Evolutionary conservation across 257 asterid genomes (phyloP).

Genomic region (Gynochthodes officinalis): DNA sequence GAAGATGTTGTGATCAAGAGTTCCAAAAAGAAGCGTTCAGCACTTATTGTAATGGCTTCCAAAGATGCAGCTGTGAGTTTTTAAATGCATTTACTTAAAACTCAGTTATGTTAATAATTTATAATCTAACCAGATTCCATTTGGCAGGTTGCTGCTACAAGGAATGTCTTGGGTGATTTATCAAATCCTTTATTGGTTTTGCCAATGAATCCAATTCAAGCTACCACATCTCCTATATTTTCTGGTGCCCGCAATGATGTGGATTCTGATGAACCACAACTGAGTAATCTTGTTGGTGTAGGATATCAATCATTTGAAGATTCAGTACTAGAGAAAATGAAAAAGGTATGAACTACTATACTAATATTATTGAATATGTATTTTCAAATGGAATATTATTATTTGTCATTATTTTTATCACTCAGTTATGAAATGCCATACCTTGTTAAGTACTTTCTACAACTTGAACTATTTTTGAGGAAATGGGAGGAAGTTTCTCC

Average conservation of each 20-base stretch:
- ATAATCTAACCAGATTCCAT: not conserved
- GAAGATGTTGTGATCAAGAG: constrained; percentile 82
- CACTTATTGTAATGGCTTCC: constrained; percentile 80
- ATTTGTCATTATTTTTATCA: not conserved
- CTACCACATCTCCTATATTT: constrained; percentile 40
- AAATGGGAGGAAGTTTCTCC: not conserved
- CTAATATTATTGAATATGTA: not conserved
- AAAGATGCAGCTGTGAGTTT: constrained; percentile 66
- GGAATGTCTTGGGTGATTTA: constrained; percentile 64
- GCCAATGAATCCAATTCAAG: constrained; percentile 62
- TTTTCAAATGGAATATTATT: not conserved
- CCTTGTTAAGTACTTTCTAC: not conserved
- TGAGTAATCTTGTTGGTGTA: constrained; percentile 58
- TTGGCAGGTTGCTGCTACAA: constrained; percentile 53
- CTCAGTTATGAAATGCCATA: not conserved
- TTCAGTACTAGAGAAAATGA: constrained; percentile 70
- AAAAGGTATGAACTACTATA: constrained; percentile 42
- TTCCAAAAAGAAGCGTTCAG: constrained; percentile 77
- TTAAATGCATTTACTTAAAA: not conserved
- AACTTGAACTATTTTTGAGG: not conserved
- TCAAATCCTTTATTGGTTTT: constrained; percentile 75
- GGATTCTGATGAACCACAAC: constrained; percentile 41
- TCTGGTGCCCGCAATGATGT: constrained; percentile 30
- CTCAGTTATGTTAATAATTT: not conserved
- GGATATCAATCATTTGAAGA: constrained; percentile 70